Conservation (phyloP, 805 yeast genomes). For the Candida ponderosae region DNA sequence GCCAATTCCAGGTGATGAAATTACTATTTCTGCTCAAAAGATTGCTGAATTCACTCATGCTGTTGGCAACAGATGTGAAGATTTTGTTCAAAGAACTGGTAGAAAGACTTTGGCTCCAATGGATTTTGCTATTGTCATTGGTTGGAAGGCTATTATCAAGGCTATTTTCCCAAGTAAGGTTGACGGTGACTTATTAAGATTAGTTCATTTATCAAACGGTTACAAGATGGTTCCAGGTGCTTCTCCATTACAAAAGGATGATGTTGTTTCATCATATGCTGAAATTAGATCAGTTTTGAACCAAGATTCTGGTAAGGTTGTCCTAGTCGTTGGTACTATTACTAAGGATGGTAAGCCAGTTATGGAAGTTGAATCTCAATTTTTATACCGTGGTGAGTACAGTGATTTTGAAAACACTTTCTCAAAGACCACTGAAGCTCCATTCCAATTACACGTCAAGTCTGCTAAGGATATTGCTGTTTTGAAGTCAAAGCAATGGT, state of each 20-base stretch:
- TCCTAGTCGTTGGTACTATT: slow-evolving; percentile 88
- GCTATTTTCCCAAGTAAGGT: slow-evolving; percentile 96
- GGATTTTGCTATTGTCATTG: slow-evolving; percentile 98
- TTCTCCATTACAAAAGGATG: slow-evolving; percentile 81
- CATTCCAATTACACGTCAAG: slow-evolving; percentile 67
- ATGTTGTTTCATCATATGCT: slow-evolving; percentile 75
- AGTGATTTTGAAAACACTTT: slow-evolving; percentile 86
- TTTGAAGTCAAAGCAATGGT: slow-evolving; percentile 95
- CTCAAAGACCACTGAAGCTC: slow-evolving; percentile 80
- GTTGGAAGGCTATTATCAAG: slow-evolving; percentile 97
- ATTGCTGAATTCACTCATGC: slow-evolving; percentile 94
- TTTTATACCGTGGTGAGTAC: slow-evolving; percentile 94
- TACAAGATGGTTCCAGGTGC: slow-evolving; percentile 92
- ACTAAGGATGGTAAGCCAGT: slow-evolving; percentile 71
- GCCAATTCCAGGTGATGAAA: slow-evolving; percentile 61
- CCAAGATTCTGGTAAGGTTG: slow-evolving; percentile 90
- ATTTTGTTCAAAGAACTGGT: slow-evolving; percentile 83
- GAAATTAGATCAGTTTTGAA: slow-evolving; percentile 82
- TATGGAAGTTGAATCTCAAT: slow-evolving; percentile 89
- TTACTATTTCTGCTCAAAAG: slow-evolving; percentile 63
- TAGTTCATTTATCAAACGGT: slow-evolving; percentile 93
- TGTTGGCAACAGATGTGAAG: slow-evolving; percentile 95
- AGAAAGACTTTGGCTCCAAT: slow-evolving; percentile 88
- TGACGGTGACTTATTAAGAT: slow-evolving; percentile 90
- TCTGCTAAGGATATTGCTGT: slow-evolving; percentile 89